phyloP scores from a whole-genome alignment of 345 rosid species.

The Euphorbia pulcherrima region DNA sequence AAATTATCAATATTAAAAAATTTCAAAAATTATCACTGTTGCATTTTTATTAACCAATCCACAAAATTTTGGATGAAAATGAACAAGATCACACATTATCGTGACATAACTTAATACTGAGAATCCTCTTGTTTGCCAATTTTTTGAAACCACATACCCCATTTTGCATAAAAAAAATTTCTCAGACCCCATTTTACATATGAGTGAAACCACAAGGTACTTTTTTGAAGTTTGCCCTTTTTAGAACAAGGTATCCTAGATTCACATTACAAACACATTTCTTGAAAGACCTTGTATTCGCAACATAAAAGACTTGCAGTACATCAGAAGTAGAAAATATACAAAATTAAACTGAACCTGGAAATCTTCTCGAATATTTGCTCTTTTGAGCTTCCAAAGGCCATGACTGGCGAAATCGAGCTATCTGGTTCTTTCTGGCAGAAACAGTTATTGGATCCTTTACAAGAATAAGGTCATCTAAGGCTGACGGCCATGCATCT shows the following conservation, averaged over 20 bases:
- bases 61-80: no score
- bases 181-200: no score
- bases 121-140: no score
- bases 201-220: no score
- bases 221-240: no score
- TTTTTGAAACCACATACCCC: no score
- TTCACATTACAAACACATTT: neutral
- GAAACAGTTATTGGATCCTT: constrained; percentile 70
- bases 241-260: neutral
- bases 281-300: neutral
- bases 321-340: constrained; percentile 11
- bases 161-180: no score
- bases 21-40: no score
- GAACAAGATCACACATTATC: no score
- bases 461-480: constrained; percentile 64
- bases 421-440: constrained; percentile 52
- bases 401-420: constrained; percentile 62
- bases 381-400: constrained; percentile 58
- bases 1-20: no score
- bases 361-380: constrained; percentile 50
- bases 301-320: constrained; percentile 7
- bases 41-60: no score
- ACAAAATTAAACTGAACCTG: constrained; percentile 45
- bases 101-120: no score
- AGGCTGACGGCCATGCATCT: constrained; percentile 36